A percentile compares a stretch with the other conserved stretches of the same genome.
Conservation (phyloP, 2,329 filamentous ascomycete species). For the Fonsecaea pedrosoi region DNA sequence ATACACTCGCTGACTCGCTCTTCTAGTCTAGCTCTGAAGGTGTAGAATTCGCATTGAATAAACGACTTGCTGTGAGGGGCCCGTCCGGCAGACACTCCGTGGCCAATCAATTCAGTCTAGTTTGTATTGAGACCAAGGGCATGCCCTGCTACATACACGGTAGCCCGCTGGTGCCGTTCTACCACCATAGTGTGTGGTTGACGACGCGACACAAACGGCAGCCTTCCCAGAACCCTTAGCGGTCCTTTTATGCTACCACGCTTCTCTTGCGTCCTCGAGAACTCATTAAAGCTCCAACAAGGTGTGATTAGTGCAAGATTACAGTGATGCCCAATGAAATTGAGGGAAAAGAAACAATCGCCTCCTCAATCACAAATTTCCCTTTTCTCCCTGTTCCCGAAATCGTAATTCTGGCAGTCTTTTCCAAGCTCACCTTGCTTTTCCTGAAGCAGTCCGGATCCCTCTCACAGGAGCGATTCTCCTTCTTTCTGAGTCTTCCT, state of each 20-base stretch:
- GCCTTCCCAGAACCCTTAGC: background rate
- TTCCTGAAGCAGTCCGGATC: background rate
- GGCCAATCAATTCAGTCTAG: background rate
- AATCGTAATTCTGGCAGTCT: background rate
- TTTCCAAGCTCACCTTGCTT: background rate
- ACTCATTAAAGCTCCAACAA: background rate
- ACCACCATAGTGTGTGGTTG: background rate
- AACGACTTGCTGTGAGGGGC: background rate
- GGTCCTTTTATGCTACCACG: background rate
- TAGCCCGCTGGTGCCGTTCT: background rate
- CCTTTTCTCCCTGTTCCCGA: background rate
- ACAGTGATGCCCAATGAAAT: background rate
- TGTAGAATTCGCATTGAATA: background rate
- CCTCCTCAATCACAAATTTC: background rate
- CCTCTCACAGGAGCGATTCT: background rate
- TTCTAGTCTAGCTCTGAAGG: background rate
- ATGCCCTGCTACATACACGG: background rate
- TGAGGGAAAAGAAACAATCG: background rate
- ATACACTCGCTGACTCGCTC: background rate
- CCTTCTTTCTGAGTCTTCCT: slow-evolving; percentile 4
- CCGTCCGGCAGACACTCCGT: background rate
- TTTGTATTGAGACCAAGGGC: background rate
- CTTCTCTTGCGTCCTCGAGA: background rate
- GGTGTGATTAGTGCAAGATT: background rate
- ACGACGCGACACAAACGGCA: background rate